These are phyloP conservation scores for Scytalidium lignicola DNA, from an alignment of 2,329 filamentous ascomycete genomes.

Conservation along the genomic window DNA sequence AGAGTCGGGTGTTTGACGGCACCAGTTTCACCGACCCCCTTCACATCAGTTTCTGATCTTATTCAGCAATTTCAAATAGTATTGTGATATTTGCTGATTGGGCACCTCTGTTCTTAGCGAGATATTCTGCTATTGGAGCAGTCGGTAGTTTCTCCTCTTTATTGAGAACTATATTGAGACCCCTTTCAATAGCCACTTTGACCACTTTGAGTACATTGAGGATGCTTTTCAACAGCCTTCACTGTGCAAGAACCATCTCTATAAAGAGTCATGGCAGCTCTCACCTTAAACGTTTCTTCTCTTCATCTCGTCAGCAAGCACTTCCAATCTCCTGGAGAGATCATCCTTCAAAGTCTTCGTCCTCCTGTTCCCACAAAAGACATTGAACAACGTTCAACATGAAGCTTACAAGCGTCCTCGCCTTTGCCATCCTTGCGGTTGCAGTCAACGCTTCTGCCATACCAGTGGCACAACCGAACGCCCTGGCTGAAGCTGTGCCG, in stretches of 20 bases:
- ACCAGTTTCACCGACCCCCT: background rate
- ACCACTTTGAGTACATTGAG: background rate
- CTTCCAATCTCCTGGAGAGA: background rate
- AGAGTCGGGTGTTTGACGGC: background rate
- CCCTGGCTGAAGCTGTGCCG: too few relatives aligned
- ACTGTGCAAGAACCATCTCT: background rate
- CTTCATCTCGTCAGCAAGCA: background rate
- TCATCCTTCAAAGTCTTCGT: background rate
- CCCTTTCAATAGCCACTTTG: background rate
- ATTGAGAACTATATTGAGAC: background rate
- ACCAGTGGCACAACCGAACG: constrained; percentile 13
- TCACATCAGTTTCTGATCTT: background rate
- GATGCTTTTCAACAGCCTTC: background rate
- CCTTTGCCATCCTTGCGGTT: constrained; percentile 35
- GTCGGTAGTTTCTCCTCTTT: background rate
- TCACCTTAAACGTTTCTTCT: background rate
- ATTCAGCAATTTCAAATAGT: background rate
- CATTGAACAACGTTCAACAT: constrained; percentile 31
- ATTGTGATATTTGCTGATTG: background rate
- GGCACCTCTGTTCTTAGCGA: background rate
- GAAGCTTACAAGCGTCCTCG: constrained; percentile 40
- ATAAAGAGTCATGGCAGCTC: background rate
- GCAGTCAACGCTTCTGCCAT: constrained; percentile 29
- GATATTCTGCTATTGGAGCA: background rate
- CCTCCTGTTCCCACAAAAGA: background rate